These are phyloP conservation scores for Arthromyces matolae DNA, from an alignment of 768 basidiomycete species.

Conservation along the genomic window DNA sequence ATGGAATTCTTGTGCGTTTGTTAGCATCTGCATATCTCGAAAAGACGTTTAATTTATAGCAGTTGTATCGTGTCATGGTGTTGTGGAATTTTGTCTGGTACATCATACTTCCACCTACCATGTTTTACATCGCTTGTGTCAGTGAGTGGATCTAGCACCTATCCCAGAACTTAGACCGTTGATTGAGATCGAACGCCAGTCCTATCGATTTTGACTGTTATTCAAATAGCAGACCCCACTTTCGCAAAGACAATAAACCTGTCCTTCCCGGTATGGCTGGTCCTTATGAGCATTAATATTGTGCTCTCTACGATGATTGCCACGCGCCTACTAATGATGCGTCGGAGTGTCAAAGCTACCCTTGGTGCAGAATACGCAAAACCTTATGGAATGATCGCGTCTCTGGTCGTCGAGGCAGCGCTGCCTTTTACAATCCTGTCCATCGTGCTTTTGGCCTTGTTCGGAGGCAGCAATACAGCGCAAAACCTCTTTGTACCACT, in stretches of 20 bases:
- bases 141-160: neutral
- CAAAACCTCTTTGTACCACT: constrained; percentile 23
- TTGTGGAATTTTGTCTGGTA: constrained; percentile 9
- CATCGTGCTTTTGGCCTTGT: constrained; percentile 22
- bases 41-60: no score
- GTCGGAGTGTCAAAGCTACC: constrained; percentile 16
- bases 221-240: constrained; percentile 26
- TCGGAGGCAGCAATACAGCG: constrained; percentile 16
- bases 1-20: constrained; percentile 36
- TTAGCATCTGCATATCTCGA: no score
- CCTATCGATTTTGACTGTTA: constrained; percentile 27
- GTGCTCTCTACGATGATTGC: constrained; percentile 29
- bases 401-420: constrained; percentile 33
- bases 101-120: constrained; percentile 1
- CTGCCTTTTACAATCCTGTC: constrained; percentile 32
- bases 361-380: constrained; percentile 24
- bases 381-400: constrained; percentile 27
- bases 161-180: no score
- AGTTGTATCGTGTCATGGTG: constrained; percentile 13
- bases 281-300: constrained; percentile 29
- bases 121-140: constrained; percentile 11
- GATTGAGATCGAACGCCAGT: constrained; percentile 16
- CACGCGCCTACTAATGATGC: constrained; percentile 28
- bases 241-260: constrained; percentile 24
- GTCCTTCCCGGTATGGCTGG: constrained; percentile 29